phyloP scores from a whole-genome alignment of 495 filamentous ascomycete species.

The Hamigera avellanea region DNA sequence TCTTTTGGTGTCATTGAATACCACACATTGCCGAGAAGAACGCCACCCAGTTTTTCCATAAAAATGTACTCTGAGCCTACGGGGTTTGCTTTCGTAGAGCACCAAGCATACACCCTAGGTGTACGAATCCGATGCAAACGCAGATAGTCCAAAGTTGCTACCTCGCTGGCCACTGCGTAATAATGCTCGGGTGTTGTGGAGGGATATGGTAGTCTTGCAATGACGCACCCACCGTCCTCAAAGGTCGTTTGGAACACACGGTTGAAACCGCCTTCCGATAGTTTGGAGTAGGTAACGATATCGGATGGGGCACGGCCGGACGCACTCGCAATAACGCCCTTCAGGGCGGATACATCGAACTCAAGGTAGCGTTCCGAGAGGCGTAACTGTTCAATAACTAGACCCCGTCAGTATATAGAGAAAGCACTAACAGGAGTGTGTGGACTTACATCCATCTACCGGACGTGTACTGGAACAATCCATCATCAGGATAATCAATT shows the following conservation, averaged over 20 bases:
- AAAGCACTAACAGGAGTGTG: background rate
- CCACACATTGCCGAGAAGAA: conserved; percentile 14
- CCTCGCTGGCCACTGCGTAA: conserved; percentile 21
- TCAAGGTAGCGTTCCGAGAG: conserved; percentile 9
- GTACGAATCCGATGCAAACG: conserved; percentile 12
- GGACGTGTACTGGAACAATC: conserved; percentile 10
- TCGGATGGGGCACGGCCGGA: conserved; percentile 2
- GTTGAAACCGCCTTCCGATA: conserved; percentile 22
- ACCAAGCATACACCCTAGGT: conserved; percentile 11
- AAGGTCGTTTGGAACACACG: conserved; percentile 12
- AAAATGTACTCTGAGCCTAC: conserved; percentile 18
- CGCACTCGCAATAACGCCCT: conserved; percentile 4
- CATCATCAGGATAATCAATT: too few species aligned
- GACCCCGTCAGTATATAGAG: background rate
- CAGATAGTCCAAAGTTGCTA: conserved; percentile 25
- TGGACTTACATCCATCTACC: conserved; percentile 11
- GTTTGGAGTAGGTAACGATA: conserved; percentile 10
- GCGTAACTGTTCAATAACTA: conserved; percentile 12
- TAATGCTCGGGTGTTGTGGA: conserved; percentile 13
- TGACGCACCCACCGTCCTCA: conserved; percentile 10
- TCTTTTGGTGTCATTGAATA: conserved; percentile 13
- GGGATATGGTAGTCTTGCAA: conserved; percentile 17
- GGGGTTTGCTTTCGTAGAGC: conserved; percentile 9
- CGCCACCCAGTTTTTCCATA: conserved; percentile 13
- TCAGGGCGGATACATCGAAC: conserved; percentile 14